Evolutionary conservation across 306 rosid genomes (phyloP), one percentile per base, ranked within the genome.

Genomic region (Prunus armeniaca): DNA sequence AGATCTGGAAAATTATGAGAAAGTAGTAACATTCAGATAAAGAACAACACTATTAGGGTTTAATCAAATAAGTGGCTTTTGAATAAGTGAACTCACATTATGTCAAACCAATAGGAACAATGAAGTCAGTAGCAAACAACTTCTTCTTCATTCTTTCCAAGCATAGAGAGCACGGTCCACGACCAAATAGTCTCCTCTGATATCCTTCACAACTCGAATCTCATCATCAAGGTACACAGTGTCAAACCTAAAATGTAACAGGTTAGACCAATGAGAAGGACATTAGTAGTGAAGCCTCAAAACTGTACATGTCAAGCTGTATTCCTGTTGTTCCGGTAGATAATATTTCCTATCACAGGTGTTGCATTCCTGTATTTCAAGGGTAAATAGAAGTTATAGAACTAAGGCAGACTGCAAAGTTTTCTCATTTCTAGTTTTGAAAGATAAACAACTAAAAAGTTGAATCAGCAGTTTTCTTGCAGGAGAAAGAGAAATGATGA

Each of bases 131-230:
- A 28, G 67, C 27, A 50, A 72, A 67, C 28, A 3, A 5, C 72
- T 56, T 41, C 22, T 27, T 55, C 63, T 55, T 89, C 85, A 90
- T 80, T 92, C 98, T 77, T 79, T 88, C 97, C 97, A 95, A 71
- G 62, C 65, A 82, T 86, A 92, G 14, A 92, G 84, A 70, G 96
- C 95, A 41, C 89, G 85, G 51, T 92, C 96, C 17, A 89, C 98
- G 54, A 95, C 87, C 82, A 95, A 82, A 85, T 92, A 95, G 79
- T 95, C 96, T 54, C 88, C 93, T 79, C 95, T 84, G 60, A 94
- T 89, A 78, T 94, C 98, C 86, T 95, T 90, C 69, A 57, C 96
- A 51, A 92, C 88, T 52, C 97, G 86, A 80, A 90, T 85, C 79
- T 90, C 91, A 3, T 91, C 88, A 45, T 87, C 98, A 1, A 91